Conservation (phyloP, 345 rosid species). For the Sisymbrium altissimum region DNA sequence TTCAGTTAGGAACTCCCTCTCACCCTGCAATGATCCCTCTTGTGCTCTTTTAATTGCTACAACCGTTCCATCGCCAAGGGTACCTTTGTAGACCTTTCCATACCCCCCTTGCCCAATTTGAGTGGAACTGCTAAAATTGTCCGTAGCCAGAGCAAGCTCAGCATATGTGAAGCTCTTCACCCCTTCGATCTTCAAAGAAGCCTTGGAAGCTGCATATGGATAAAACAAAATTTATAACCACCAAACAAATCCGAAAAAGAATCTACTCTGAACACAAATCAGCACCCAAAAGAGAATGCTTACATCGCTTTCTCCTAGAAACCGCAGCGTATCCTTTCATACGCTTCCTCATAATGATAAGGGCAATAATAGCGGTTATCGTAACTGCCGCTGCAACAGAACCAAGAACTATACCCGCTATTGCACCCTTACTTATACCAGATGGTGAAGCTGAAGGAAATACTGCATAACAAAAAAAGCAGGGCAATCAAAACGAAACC, state of each 20-base stretch:
- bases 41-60: constrained; percentile 94
- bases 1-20: constrained; percentile 88
- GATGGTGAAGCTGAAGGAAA: constrained; percentile 28
- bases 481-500: neutral
- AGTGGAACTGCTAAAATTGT: constrained; percentile 52
- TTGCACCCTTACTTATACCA: constrained; percentile 55
- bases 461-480: constrained; percentile 35
- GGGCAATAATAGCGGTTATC: constrained; percentile 61
- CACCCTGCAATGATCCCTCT: constrained; percentile 89
- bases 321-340: constrained; percentile 40
- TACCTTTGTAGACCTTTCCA: constrained; percentile 88
- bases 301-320: constrained; percentile 56
- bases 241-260: neutral
- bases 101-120: constrained; percentile 98
- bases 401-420: constrained; percentile 69
- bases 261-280: neutral
- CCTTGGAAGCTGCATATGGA: constrained; percentile 47
- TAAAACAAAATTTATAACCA: constrained; percentile 21
- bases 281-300: constrained; percentile 32
- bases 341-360: constrained; percentile 53
- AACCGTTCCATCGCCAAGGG: constrained; percentile 55
- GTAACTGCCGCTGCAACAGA: constrained; percentile 64
- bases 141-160: constrained; percentile 68
- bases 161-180: constrained; percentile 67
- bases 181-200: constrained; percentile 67